These are phyloP conservation scores for Salvia sclarea DNA, from an alignment of 305 asterid species.

Conservation along the genomic window DNA sequence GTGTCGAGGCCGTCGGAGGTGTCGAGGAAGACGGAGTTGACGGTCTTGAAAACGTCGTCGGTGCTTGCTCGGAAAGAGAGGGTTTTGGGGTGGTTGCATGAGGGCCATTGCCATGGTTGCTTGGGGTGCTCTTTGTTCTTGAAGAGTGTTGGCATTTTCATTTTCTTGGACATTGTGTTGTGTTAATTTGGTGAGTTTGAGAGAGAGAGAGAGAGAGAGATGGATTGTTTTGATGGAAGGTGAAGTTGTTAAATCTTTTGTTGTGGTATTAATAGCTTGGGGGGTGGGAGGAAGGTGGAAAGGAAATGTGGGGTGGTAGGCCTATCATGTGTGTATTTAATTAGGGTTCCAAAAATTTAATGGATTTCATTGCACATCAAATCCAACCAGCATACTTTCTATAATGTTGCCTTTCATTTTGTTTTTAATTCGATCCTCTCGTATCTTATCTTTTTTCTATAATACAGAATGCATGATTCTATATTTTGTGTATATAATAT, in stretches of 20 bases:
- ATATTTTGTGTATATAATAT: no score
- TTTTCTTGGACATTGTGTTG: conserved; percentile 39
- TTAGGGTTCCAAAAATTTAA: conserved; percentile 41
- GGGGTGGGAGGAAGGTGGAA: conserved; percentile 52
- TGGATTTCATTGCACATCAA: conserved; percentile 34
- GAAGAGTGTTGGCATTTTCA: conserved; percentile 68
- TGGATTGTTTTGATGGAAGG: no score
- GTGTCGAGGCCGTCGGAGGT: conserved; percentile 44
- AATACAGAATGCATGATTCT: neutral
- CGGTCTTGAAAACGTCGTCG: conserved; percentile 72
- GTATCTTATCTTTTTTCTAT: neutral
- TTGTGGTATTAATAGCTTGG: conserved; percentile 46
- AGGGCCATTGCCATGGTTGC: conserved; percentile 73
- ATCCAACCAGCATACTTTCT: neutral
- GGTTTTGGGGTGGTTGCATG: conserved; percentile 69
- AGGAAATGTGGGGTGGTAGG: conserved; percentile 54
- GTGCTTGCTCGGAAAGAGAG: conserved; percentile 58
- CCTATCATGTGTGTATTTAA: conserved; percentile 51
- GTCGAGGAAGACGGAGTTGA: conserved; percentile 71
- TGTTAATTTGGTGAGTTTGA: neutral
- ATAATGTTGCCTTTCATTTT: no score
- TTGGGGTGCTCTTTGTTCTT: conserved; percentile 44
- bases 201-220: conserved; percentile 3
- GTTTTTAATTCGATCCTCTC: neutral
- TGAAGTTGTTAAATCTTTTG: conserved; percentile 19